Base-by-base conservation (phyloP, 805 yeast genomes). In the Pichia exigua region DNA sequence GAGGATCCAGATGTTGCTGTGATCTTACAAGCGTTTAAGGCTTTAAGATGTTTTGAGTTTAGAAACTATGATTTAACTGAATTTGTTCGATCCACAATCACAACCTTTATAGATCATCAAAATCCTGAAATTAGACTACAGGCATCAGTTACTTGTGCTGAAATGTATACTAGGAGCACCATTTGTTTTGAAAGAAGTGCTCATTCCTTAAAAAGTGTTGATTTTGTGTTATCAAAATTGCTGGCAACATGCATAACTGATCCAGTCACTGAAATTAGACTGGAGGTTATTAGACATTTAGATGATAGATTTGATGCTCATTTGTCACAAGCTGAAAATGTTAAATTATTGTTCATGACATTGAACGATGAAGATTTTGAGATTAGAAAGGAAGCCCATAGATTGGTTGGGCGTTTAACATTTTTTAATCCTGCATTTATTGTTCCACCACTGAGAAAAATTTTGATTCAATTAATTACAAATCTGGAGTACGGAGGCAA, bases 371-470 rank as follows among this genome's bases (percentile, higher is more conserved):
- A 92, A 66, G 79, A 78, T 2, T 94, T 94, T 63, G 82, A 81
- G 12, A 85, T 94, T 12, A 78, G 96, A 50, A 82, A 86, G 59
- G 85, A 81, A 17, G 85, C 96, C 0, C 79, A 92, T 35, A 76
- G 75, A 47, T 77, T 91, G 12, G 79, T 94, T 53, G 98, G 99
- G 3, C 76, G 97, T 51, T 69, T 94, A 18, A 85, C 96, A 0
- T 69, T 80, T 2, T 84, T 89, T 42, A 94, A 94, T 61, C 98
- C 99, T 0, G 97, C 99, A 0, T 92, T 89, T 66, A 87, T 94
- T 56, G 90, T 92, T 40, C 99, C 99, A 0, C 87, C 95, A 0
- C 73, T 94, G 49, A 76, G 98, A 59, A 92, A 89, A 64, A 81
- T 92, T 0, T 69, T 95, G 55, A 81, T 94, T 44, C 97, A 92